phyloP scores from a whole-genome alignment of 2,329 filamentous ascomycete genomes.

The Hymenoscyphus occultus region DNA sequence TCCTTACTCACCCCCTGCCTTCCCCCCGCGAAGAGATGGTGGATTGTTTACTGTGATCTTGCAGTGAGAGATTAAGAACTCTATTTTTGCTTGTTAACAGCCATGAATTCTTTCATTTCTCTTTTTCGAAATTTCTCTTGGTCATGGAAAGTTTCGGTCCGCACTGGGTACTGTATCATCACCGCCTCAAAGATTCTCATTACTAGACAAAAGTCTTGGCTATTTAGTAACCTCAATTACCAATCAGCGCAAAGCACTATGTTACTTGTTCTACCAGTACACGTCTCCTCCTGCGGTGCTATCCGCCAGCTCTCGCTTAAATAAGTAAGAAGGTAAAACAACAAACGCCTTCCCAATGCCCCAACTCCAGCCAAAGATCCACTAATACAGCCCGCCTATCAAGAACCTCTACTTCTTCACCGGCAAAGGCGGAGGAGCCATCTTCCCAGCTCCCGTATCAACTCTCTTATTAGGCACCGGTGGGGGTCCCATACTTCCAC shows the following conservation, averaged over 20 bases:
- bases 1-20: no score
- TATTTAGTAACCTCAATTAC: neutral
- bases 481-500: constrained; percentile 78
- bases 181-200: neutral
- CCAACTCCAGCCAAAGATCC: neutral
- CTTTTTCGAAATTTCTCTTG: no score
- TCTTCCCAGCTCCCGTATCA: constrained; percentile 59
- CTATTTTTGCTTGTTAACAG: no score
- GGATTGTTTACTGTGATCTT: no score
- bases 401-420: constrained; percentile 22
- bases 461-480: constrained; percentile 63
- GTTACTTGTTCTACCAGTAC: neutral
- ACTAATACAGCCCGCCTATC: neutral
- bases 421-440: constrained; percentile 36
- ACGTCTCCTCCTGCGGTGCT: neutral
- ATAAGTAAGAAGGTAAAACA: neutral
- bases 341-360: constrained; percentile 7
- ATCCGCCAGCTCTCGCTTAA: no score
- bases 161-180: no score
- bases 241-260: neutral
- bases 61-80: no score
- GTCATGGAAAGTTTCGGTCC: no score
- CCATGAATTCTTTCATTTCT: no score
- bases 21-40: no score
- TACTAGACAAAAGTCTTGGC: neutral